Evolutionary conservation across 139 green algal species (phyloP), one percentile per base, ranked within the genome.

Genomic region (Closterium sp.): DNA sequence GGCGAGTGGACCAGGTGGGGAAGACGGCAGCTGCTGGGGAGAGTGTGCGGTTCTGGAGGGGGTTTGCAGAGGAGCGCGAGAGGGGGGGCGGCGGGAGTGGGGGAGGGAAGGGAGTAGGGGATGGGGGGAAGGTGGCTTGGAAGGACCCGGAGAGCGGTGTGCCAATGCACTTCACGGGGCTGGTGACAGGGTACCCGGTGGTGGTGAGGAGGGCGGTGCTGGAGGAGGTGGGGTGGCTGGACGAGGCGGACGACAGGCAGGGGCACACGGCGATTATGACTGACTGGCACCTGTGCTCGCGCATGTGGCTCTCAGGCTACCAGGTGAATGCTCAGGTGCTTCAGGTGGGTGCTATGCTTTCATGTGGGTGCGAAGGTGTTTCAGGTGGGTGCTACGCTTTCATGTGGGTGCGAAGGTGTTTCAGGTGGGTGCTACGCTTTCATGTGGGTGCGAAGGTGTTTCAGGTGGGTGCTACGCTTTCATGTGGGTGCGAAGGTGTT

Each of bases 151-250:
- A 86, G 83, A 86, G 21, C 3, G 83, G 83, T 0, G 83, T 86
- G 83, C 19, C n/a, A 23, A 86, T 86, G 83, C 83, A 86, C n/a
- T 86, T 86, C 83, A 86, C 83, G n/a, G 83, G 83, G 83, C 30
- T 86, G 83, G 83, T 86, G 25, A 86, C n/a, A 21, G n/a, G 9
- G 7, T 32, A 21, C 30, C 83, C 83, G 16, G 19, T 86, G 7
- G 83, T 86, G 83, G 0, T 86, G 30, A 7, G 30, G n/a, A 21
- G 83, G 1, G 16, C 30, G 23, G 83, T 86, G 83, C 83, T 86
- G 83, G 30, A 86, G 30, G 30, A 33, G 19, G 16, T 86, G 83
- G 83, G 83, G 83, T 86, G 83, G 83, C 30, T 86, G 83, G 83
- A 86, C 5, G 83, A 86, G 5, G 83, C 83, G 83, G 83, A 86